Base-by-base conservation (phyloP, 352 stramenopile species). In the Chrysophaeum taylorii region DNA sequence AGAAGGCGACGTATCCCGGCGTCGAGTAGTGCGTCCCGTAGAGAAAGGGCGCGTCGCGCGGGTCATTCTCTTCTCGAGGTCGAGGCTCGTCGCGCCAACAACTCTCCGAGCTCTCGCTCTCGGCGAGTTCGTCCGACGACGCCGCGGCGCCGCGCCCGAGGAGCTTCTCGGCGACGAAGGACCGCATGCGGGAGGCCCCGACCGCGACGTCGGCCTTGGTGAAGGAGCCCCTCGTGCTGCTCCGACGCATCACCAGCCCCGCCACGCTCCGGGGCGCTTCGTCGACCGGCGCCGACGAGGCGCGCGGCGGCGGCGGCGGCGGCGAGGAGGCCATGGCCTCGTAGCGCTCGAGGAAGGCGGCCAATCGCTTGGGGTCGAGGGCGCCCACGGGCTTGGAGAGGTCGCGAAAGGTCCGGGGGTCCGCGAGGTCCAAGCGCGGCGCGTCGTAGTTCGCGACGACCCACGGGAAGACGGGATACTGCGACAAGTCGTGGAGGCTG, bases 381-480 rank as follows among this genome's bases (percentile, higher is more conserved):
- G 89, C 89, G 1, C 89, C 89, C 0, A 94, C 76, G 4, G 88
- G 88, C 63, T 95, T 95, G 0, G 85, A 93, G 29, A 96, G 71
- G 64, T 95, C 89, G 2, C 89, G 84, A 66, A 88, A 95, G 23
- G 83, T 83, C 12, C 64, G 63, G 21, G 76, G 78, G 18, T 80
- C 60, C 25, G 67, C 60, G 1, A 84, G 64, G 60, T 97, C 87
- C 18, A 97, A 74, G 21, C 63, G 54, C 33, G 68, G 64, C 50
- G 72, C 78, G 74, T 89, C 84, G 73, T 93, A 94, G 75, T 94
- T 85, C 0, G 86, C 80, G 25, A 94, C 72, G n/a, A 95, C 75
- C 88, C 87, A 94, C 14, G 89, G 88, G 64, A 94, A 94, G 33
- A 96, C 82, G 16, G 89, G 87, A 72, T 95, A 94, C 70, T 93